Evolutionary conservation across 768 basidiomycete genomes (phyloP).

Genomic region (Trametes maxima): DNA sequence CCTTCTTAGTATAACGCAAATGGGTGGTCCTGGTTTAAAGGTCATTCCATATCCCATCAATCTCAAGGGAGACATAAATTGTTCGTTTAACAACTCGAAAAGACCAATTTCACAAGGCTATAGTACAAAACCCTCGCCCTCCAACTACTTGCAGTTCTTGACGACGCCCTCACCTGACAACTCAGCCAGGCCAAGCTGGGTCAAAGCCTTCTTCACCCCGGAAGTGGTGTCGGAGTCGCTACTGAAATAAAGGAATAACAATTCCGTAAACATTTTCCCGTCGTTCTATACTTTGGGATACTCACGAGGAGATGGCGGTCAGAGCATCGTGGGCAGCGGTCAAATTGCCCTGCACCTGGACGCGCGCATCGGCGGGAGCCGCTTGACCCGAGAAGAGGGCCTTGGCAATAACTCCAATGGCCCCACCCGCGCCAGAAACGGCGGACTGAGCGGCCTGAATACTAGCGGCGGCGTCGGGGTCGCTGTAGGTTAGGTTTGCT

Average conservation of each 20-base stretch:
- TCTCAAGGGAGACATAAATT: too few species aligned
- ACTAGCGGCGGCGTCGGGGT: not conserved
- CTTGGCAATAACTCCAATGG: slow-evolving; percentile 27
- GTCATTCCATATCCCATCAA: too few species aligned
- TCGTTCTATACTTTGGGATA: not conserved
- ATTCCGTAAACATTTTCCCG: not conserved
- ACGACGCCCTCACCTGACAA: slow-evolving; percentile 27
- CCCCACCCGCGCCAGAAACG: slow-evolving; percentile 18
- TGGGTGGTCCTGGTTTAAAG: too few species aligned
- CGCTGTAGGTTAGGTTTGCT: not conserved
- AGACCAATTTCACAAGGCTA: too few species aligned
- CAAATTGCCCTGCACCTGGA: slow-evolving; percentile 26
- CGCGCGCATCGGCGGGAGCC: slow-evolving; percentile 29
- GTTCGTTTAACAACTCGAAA: too few species aligned
- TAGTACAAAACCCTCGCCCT: too few species aligned
- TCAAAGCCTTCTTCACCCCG: slow-evolving; percentile 17
- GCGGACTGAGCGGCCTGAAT: slow-evolving; percentile 4
- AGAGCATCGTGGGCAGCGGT: slow-evolving; percentile 16
- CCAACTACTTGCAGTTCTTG: slow-evolving; percentile 26
- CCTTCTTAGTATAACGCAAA: too few species aligned
- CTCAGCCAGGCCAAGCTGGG: slow-evolving; percentile 17
- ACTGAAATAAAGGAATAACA: not conserved
- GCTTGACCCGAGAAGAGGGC: slow-evolving; percentile 27
- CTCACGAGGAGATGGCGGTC: slow-evolving; percentile 9
- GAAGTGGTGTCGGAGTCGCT: slow-evolving; percentile 12